Evolutionary conservation across 768 basidiomycete species (phyloP).

Genomic region (Serendipita indica): DNA sequence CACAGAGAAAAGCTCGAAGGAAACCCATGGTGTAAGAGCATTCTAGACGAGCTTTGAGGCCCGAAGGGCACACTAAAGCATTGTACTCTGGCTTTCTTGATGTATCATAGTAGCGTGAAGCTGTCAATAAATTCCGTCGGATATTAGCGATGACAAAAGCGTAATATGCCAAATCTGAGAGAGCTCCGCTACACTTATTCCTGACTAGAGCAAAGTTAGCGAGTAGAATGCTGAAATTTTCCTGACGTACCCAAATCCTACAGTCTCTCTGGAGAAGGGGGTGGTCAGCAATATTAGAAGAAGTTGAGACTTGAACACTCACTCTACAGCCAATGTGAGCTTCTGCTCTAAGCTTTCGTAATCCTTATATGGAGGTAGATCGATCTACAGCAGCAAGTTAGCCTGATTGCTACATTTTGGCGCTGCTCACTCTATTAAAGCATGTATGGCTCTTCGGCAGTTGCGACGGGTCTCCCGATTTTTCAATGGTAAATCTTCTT

Average conservation of each 20-base stretch:
- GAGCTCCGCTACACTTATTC: constrained; percentile 19
- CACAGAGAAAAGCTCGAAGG: constrained; percentile 56
- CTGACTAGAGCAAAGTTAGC: constrained; percentile 30
- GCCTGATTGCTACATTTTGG: not conserved
- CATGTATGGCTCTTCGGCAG: constrained; percentile 87
- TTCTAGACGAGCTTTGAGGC: constrained; percentile 26
- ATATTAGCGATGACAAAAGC: constrained; percentile 25
- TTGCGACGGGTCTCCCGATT: constrained; percentile 77
- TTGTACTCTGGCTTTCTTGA: no score
- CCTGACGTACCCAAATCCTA: constrained; percentile 23
- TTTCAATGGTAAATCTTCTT: constrained; percentile 86
- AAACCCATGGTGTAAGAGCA: constrained; percentile 61
- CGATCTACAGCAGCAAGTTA: constrained; percentile 35
- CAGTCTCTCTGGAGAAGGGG: constrained; percentile 26
- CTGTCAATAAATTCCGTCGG: constrained; percentile 6
- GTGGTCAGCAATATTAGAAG: constrained; percentile 17
- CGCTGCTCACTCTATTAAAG: constrained; percentile 44
- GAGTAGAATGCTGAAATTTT: constrained; percentile 26
- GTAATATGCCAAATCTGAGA: constrained; percentile 31
- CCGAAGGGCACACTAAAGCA: not conserved
- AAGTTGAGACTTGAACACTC: constrained; percentile 21
- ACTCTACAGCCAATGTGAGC: constrained; percentile 73
- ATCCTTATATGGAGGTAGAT: constrained; percentile 80
- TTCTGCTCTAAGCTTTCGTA: constrained; percentile 79
- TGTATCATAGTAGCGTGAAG: constrained; percentile 4